Evolutionary conservation across 768 basidiomycete species (phyloP).

Genomic region (Suillus fuscotomentosus): DNA sequence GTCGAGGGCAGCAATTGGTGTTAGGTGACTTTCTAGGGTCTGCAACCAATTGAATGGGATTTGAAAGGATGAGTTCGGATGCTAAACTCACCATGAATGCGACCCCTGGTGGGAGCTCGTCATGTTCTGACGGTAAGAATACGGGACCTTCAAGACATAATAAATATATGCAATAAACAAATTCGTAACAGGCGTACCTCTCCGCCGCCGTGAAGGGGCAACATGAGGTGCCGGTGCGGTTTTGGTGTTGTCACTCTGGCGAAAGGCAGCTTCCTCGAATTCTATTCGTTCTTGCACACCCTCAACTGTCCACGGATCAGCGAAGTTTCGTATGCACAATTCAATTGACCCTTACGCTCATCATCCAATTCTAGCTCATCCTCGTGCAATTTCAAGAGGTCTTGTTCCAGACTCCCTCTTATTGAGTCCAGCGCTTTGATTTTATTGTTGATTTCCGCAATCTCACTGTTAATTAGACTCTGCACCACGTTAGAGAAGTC

Average conservation of each 20-base stretch:
- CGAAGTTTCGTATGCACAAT: not conserved
- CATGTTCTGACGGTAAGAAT: constrained; percentile 96
- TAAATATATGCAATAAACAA: constrained; percentile 8
- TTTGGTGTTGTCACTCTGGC: constrained; percentile 21
- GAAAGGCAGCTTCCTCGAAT: constrained; percentile 54
- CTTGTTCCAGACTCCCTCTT: constrained; percentile 74
- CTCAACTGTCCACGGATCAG: constrained; percentile 54
- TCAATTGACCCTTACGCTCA: constrained; percentile 62
- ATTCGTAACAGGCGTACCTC: constrained; percentile 16
- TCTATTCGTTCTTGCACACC: constrained; percentile 85
- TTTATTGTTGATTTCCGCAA: constrained; percentile 85
- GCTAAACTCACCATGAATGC: constrained; percentile 86
- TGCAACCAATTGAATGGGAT: constrained; percentile 25
- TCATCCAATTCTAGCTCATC: constrained; percentile 97
- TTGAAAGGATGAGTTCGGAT: not conserved
- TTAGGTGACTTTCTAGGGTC: constrained; percentile 80
- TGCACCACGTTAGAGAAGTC: constrained; percentile 30
- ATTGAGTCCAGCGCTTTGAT: constrained; percentile 84
- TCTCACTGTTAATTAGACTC: constrained; percentile 85
- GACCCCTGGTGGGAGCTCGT: constrained; percentile 88
- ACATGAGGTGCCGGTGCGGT: constrained; percentile 12
- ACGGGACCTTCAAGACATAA: constrained; percentile 64
- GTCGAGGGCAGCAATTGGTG: constrained; percentile 86
- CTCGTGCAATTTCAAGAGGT: constrained; percentile 85
- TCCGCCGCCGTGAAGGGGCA: constrained; percentile 33